These are phyloP conservation scores for Hypoxylon sp. DNA, from an alignment of 2,329 filamentous ascomycete species.

Conservation along the genomic window DNA sequence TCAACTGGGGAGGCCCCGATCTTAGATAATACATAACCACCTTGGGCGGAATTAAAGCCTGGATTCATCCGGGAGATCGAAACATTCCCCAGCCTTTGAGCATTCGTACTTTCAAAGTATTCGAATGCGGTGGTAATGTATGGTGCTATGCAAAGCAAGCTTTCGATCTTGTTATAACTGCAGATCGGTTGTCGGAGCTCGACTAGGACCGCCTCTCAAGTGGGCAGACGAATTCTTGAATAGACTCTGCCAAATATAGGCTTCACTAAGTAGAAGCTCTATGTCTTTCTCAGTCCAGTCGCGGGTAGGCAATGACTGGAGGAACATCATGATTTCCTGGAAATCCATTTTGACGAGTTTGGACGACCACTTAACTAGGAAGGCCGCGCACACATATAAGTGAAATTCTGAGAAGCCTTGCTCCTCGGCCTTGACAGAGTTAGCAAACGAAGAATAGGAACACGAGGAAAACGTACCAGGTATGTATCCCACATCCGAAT, in stretches of 20 bases:
- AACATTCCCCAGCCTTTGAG: not conserved
- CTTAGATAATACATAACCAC: not conserved
- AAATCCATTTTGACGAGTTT: constrained; percentile 98
- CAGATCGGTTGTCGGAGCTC: constrained; percentile 59
- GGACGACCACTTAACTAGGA: constrained; percentile 98
- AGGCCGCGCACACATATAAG: constrained; percentile 97
- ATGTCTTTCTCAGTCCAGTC: constrained; percentile 99
- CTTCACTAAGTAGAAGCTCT: constrained; percentile 93
- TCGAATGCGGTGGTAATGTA: not conserved
- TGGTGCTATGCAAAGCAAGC: constrained; percentile 1
- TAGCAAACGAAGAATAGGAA: constrained; percentile 22
- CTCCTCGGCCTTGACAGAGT: constrained; percentile 82
- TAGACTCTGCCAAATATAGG: constrained; percentile 98
- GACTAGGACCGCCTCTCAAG: constrained; percentile 70
- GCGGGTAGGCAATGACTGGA: constrained; percentile 92
- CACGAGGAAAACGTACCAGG: constrained; percentile 73
- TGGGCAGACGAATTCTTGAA: constrained; percentile 96
- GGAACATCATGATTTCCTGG: constrained; percentile 98
- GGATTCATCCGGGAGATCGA: not conserved
- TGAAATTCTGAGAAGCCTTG: constrained; percentile 99
- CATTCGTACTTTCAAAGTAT: not conserved
- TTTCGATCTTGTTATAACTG: constrained; percentile 53
- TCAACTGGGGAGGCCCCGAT: not conserved
- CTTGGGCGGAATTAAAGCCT: not conserved
- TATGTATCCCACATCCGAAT: constrained; percentile 99